Conservation (phyloP, 768 basidiomycete species). For the Tylopilus rubrobrunneus region DNA sequence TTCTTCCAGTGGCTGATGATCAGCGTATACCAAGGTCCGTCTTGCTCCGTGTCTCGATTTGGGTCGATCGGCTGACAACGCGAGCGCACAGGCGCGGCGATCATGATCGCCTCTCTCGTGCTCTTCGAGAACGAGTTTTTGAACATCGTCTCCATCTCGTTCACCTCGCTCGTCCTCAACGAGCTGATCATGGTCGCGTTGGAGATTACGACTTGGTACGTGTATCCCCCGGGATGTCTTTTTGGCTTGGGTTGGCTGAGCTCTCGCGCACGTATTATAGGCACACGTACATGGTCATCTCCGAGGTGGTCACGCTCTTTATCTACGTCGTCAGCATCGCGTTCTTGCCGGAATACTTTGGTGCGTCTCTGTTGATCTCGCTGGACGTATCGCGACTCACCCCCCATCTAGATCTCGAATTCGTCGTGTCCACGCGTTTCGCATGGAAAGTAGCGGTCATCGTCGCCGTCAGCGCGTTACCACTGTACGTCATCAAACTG, state of each 20-base stretch:
- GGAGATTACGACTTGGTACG: slow-evolving; percentile 94
- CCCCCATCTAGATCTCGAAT: slow-evolving; percentile 67
- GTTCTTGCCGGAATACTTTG: slow-evolving; percentile 96
- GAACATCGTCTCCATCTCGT: slow-evolving; percentile 98
- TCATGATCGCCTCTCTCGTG: slow-evolving; percentile 97
- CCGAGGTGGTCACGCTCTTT: slow-evolving; percentile 83
- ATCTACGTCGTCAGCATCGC: slow-evolving; percentile 90
- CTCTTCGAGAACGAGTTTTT: slow-evolving; percentile 97
- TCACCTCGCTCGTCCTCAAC: slow-evolving; percentile 92
- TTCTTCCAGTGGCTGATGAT: slow-evolving; percentile 99
- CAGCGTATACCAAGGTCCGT: slow-evolving; percentile 89
- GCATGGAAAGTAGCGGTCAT: slow-evolving; percentile 95
- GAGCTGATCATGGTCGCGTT: slow-evolving; percentile 99
- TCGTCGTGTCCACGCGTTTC: slow-evolving; percentile 85
- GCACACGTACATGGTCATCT: slow-evolving; percentile 94
- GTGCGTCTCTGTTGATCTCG: slow-evolving; percentile 40
- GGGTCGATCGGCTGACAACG: not conserved
- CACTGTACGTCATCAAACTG: slow-evolving; percentile 86
- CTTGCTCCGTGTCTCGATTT: not conserved
- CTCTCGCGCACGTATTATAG: slow-evolving; percentile 33
- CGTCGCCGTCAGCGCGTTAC: slow-evolving; percentile 90
- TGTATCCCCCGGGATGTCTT: not conserved
- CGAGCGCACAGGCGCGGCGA: slow-evolving; percentile 70
- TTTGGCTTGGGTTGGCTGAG: not conserved
- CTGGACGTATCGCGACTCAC: too few relatives aligned